Evolutionary conservation across 1,139 yeast genomes (phyloP), one percentile per base, ranked within the genome.

Genomic region (Kluyveromyces sp.): DNA sequence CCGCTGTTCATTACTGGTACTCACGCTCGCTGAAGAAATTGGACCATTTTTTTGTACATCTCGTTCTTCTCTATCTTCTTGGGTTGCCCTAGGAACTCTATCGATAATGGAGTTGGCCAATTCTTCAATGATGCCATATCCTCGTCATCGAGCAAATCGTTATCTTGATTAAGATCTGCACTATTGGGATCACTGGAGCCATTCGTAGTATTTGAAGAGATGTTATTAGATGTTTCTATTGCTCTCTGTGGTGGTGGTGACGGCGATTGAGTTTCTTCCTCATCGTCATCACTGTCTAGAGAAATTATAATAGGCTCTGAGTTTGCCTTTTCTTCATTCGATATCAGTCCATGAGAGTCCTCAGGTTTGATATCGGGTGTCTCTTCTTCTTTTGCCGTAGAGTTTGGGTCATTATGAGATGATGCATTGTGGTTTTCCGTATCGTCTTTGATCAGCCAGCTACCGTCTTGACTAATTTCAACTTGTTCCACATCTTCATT

Each of bases 391-490:
- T 45, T 44, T 3, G 51, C 41, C 21, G 21, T 15, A 15, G 21
- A 15, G 15, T 43, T 37, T 7, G 47, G 45, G 6, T n/a, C 21
- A 21, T 8, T n/a, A 15, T 40, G 25, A 29, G 39, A 37, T 7
- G 32, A 33, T n/a, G 7, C 25, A 15, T 35, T 30, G 34, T 35
- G 40, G 15, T 27, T 10, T 4, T 45, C 48, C 6, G 45, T 36
- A 4, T 64, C 65, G 25, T 63, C 70, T n/a, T 56, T 53, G 8
- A 67, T 55, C 1, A 67, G 67, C 88, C 89, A 83, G 0, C 72
- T 54, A 0, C 90, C 90, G 59, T 82, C 81, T 2, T 68, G 63
- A 29, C 73, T 70, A 26, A 84, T 66, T 43, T 73, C 75, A 6
- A 83, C 79, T 30, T 69, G 70, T 39, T 81, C 87, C 3, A 73